Conservation (phyloP, 192 early-diverging fungal genomes). For the Coemansia sp. region DNA sequence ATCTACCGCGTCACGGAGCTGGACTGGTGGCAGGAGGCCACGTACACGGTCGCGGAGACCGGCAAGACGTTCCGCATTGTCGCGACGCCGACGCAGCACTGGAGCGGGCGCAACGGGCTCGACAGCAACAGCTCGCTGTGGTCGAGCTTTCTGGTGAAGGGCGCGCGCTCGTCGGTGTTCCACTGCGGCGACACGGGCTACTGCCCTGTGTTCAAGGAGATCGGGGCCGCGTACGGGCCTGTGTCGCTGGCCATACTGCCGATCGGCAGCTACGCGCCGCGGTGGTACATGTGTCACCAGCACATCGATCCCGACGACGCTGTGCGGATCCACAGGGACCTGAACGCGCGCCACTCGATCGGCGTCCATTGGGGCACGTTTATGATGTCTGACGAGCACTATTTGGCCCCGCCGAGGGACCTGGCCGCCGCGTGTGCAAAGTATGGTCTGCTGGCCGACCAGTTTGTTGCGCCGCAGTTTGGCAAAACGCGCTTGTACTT, state of each 20-base stretch:
- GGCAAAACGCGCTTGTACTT: constrained; percentile 34
- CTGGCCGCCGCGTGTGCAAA: constrained; percentile 52
- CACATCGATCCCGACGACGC: constrained; percentile 81
- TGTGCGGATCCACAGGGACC: constrained; percentile 75
- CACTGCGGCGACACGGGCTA: constrained; percentile 80
- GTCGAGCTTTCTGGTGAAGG: constrained; percentile 65
- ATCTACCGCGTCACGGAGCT: constrained; percentile 62
- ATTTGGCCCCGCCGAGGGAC: constrained; percentile 65
- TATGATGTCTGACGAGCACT: constrained; percentile 71
- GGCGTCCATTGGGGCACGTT: constrained; percentile 92
- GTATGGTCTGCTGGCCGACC: constrained; percentile 10
- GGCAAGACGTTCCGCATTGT: constrained; percentile 17
- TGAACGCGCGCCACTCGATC: constrained; percentile 60
- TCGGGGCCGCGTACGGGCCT: constrained; percentile 67
- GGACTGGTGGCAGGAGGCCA: constrained; percentile 76
- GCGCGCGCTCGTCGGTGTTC: constrained; percentile 24
- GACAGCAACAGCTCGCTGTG: constrained; percentile 80
- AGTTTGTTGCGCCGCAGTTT: constrained; percentile 41
- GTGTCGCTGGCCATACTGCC: constrained; percentile 76
- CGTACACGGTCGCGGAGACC: constrained; percentile 5
- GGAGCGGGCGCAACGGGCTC: constrained; percentile 55
- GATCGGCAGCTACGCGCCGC: constrained; percentile 83
- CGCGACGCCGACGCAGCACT: constrained; percentile 62
- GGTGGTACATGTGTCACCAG: constrained; percentile 71
- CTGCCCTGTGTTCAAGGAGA: constrained; percentile 84